Base-by-base conservation (phyloP, 257 asterid genomes). In the Leonotis leonurus region DNA sequence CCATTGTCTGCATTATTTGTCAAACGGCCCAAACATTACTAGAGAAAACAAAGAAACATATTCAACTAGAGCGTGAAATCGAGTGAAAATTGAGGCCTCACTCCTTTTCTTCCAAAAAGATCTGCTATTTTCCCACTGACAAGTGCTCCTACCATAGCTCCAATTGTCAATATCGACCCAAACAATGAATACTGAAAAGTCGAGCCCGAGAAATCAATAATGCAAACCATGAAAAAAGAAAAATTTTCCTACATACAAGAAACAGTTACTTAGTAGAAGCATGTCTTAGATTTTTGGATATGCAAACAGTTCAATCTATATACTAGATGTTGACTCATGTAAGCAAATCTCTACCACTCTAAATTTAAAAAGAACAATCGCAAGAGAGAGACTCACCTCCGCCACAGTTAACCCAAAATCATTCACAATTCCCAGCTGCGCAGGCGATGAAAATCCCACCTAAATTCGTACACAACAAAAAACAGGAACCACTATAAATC, bases 401-500 rank as follows among this genome's bases (percentile, higher is more conserved):
- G 90, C 82, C 49, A 88, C 21, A 4, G 96, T 73, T 35, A 91
- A 77, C 16, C 77, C 85, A 65, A 91, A 85, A 62, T 88, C 98
- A 53, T 70, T 73, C 26, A 88, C 50, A 59, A 91, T 88, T 32
- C 92, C 92, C 21, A 79, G 54, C 70, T 86, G 88, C 54, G 95
- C 95, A 8, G 98, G 96, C 11, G 95, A 88, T 22, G 98, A 85
- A 78, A 58, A 88, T 69, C 95, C 95, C 67, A 83, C 86, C 97
- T 10, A 27, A 53, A 56, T 27, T 52, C 17, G 11, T 24, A 24
- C 44, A 35, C 12, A 30, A 30, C 14, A 17, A 35, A 6, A 16
- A 14, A 14, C 3, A 1, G 17, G 0, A 43, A 43, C n/a, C n/a
- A n/a, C n/a, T 39, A 12, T 8, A 2, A 36, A 8, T 11, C 10